These are phyloP conservation scores for Apiotrichum porosum DNA, from an alignment of 1,284 basidiomycete species.

Conservation along the genomic window DNA sequence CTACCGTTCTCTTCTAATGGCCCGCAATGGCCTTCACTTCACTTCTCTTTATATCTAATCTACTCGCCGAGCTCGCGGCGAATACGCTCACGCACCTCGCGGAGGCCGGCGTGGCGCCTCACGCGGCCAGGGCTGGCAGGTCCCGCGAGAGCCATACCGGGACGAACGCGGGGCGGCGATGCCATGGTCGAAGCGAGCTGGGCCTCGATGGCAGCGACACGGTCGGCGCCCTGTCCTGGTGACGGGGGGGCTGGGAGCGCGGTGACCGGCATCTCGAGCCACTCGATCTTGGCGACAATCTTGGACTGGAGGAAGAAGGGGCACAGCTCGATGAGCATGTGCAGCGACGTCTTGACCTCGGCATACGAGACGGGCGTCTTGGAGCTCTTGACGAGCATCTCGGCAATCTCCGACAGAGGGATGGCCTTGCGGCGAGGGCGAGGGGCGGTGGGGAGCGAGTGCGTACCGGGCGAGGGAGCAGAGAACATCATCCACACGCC, in stretches of 20 bases:
- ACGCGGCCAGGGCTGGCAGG: conserved; percentile 41
- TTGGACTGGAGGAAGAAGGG: conserved; percentile 46
- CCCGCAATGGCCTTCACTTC: background rate
- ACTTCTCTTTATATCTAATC: background rate
- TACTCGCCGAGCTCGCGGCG: conserved; percentile 40
- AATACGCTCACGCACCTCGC: conserved; percentile 46
- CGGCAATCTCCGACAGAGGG: conserved; percentile 43
- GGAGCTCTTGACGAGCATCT: conserved; percentile 47
- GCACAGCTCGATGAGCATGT: conserved; percentile 44
- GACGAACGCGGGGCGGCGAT: background rate
- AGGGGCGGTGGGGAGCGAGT: conserved; percentile 26
- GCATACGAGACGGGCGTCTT: conserved; percentile 48
- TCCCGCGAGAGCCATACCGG: conserved; percentile 7
- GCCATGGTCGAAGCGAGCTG: conserved; percentile 4
- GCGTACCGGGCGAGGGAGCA: conserved; percentile 26
- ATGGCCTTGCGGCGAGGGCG: conserved; percentile 40
- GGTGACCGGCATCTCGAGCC: conserved; percentile 47
- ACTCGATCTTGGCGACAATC: conserved; percentile 40
- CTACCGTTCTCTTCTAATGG: background rate
- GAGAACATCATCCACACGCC: conserved; percentile 50
- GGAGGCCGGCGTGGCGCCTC: conserved; percentile 25
- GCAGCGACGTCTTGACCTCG: conserved; percentile 46
- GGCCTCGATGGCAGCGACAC: too few relatives aligned
- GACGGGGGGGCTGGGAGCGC: conserved; percentile 5
- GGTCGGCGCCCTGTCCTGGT: conserved; percentile 2